Evolutionary conservation across 129 eudicot genomes (phyloP).

Genomic region (Flaveria ramosissima): DNA sequence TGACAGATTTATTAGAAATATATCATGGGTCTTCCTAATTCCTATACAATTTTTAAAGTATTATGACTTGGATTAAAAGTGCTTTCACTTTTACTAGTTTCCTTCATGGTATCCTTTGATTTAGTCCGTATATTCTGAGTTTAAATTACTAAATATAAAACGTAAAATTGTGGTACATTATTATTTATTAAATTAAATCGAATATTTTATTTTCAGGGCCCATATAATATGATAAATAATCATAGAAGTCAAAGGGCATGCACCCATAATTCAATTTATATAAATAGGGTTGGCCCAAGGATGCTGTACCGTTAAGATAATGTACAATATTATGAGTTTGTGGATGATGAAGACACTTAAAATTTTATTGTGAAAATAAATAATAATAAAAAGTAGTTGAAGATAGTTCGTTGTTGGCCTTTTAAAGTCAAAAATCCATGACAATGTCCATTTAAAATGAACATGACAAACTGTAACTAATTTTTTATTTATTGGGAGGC

Average conservation of each 20-base stretch:
- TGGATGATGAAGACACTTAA: constrained; percentile 22
- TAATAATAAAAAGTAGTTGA: constrained; percentile 13
- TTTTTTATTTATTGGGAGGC: neutral
- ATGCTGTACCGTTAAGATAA: constrained; percentile 32
- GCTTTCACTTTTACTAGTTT: neutral
- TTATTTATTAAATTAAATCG: neutral
- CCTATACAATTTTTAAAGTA: too few relatives aligned
- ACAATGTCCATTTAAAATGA: constrained; percentile 2
- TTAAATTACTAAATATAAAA: neutral
- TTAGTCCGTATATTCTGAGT: neutral
- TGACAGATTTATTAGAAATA: too few relatives aligned
- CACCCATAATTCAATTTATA: constrained; percentile 19
- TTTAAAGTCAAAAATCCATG: neutral
- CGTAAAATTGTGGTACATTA: neutral
- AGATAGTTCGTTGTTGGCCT: constrained; percentile 21
- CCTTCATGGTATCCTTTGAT: neutral
- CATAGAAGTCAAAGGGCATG: constrained; percentile 29
- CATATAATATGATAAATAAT: neutral
- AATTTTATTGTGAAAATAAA: constrained; percentile 13
- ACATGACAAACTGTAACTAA: neutral
- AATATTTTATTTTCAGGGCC: neutral
- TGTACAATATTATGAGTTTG: constrained; percentile 24
- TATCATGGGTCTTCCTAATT: too few relatives aligned
- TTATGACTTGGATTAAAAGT: neutral
- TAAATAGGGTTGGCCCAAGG: constrained; percentile 22